phyloP scores from a whole-genome alignment of 441 rosid genomes.

The Gossypium davidsonii region DNA sequence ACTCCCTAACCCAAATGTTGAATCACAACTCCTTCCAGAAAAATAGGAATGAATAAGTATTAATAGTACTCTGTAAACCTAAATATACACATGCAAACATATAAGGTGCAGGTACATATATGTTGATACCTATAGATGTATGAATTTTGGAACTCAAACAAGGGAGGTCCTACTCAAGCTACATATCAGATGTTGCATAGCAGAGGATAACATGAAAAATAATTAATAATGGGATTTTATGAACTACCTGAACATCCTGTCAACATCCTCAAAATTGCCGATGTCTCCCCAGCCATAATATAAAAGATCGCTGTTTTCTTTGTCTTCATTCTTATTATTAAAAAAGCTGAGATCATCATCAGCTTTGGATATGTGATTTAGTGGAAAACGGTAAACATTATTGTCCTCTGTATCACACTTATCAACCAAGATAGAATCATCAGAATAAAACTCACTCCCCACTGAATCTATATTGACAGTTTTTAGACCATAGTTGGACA shows the following conservation, averaged over 20 bases:
- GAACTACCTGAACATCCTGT: conserved; percentile 80
- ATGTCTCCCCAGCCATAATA: conserved; percentile 80
- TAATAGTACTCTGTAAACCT: conserved; percentile 6
- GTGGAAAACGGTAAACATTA: conserved; percentile 40
- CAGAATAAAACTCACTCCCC: conserved; percentile 33
- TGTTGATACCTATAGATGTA: neutral
- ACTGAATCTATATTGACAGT: conserved; percentile 26
- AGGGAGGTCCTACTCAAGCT: neutral
- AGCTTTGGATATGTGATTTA: conserved; percentile 39
- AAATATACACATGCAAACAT: neutral
- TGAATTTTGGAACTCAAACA: neutral
- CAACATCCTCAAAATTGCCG: conserved; percentile 85
- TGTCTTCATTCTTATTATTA: conserved; percentile 42
- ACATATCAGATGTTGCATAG: neutral
- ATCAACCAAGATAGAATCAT: conserved; percentile 38
- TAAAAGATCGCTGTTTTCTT: conserved; percentile 54
- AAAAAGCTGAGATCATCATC: conserved; percentile 53
- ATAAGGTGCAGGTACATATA: neutral
- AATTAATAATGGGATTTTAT: neutral
- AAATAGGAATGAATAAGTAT: neutral
- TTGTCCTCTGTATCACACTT: conserved; percentile 31
- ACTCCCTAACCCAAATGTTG: conserved; percentile 65
- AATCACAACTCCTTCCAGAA: conserved; percentile 40
- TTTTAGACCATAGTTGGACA: conserved; percentile 37
- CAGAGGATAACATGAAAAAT: neutral